Conservation (phyloP, 2,329 filamentous ascomycete genomes). For the Corynespora cassiicola region DNA sequence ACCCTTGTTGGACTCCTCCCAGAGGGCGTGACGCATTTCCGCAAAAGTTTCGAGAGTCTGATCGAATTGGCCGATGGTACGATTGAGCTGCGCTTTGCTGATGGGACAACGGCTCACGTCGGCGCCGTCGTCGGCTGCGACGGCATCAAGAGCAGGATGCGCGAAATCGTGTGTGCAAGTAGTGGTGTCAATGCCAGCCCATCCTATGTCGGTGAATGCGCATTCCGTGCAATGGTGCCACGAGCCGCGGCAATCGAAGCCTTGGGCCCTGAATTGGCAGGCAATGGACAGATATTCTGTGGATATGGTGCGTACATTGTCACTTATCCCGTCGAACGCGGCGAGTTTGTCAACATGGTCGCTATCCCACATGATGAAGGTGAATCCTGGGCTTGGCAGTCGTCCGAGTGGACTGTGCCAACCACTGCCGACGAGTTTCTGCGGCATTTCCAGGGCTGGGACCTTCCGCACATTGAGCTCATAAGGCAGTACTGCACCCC, state of each 20-base stretch:
- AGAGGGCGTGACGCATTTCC: slow-evolving; percentile 20
- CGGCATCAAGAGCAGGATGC: slow-evolving; percentile 65
- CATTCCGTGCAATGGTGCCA: slow-evolving; percentile 66
- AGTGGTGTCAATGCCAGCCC: slow-evolving; percentile 55
- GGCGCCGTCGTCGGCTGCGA: slow-evolving; percentile 66
- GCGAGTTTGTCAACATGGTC: slow-evolving; percentile 60
- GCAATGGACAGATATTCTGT: slow-evolving; percentile 62
- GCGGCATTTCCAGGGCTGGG: slow-evolving; percentile 20
- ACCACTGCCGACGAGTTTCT: slow-evolving; percentile 22
- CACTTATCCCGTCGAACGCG: slow-evolving; percentile 65
- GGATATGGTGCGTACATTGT: slow-evolving; percentile 64
- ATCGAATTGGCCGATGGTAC: slow-evolving; percentile 18
- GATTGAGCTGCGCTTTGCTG: slow-evolving; percentile 44
- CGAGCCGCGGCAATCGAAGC: slow-evolving; percentile 57
- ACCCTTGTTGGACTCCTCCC: slow-evolving; percentile 27
- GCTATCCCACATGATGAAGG: slow-evolving; percentile 17
- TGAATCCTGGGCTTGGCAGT: slow-evolving; percentile 10
- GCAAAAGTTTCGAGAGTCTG: slow-evolving; percentile 22
- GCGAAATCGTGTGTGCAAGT: slow-evolving; percentile 60
- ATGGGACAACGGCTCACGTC: slow-evolving; percentile 50
- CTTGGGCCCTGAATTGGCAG: slow-evolving; percentile 56
- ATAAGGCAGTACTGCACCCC: slow-evolving; percentile 15
- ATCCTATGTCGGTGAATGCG: slow-evolving; percentile 62
- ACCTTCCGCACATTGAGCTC: slow-evolving; percentile 18
- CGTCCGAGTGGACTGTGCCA: slow-evolving; percentile 24